Conservation (phyloP, 2,329 filamentous ascomycete species). For the Neonectria magnoliae region DNA sequence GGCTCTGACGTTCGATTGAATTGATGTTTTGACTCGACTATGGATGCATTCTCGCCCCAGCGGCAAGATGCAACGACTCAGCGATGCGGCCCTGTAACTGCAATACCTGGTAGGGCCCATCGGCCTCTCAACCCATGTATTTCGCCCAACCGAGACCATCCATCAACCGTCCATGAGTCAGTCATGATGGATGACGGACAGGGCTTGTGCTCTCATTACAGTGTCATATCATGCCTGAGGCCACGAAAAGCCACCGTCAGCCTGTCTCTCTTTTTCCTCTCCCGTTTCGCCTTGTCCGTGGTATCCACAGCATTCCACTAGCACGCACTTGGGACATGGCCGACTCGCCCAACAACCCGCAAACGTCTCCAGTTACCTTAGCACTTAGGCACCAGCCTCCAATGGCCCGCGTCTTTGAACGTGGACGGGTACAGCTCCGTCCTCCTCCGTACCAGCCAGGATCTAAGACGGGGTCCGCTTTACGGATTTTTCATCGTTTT, state of each 20-base stretch:
- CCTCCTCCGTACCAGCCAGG: constrained; percentile 9
- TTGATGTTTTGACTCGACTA: background rate
- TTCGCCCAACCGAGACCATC: background rate
- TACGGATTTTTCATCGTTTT: constrained; percentile 25
- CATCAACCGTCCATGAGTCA: background rate
- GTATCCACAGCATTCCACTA: background rate
- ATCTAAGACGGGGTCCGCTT: constrained; percentile 30
- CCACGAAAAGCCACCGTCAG: background rate
- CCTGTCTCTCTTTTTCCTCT: background rate
- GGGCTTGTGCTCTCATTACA: background rate
- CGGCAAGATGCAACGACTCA: background rate
- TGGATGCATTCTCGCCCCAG: background rate
- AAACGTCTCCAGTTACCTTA: background rate
- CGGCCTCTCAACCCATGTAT: background rate
- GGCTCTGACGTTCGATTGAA: background rate
- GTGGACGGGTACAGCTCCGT: background rate
- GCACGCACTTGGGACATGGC: background rate
- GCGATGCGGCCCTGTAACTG: background rate
- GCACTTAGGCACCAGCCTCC: constrained; percentile 11
- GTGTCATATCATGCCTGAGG: background rate
- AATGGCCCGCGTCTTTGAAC: constrained; percentile 35
- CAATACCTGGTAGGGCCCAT: background rate
- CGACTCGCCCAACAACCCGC: too few relatives aligned
- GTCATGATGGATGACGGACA: background rate
- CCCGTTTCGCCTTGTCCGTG: background rate